phyloP scores from a whole-genome alignment of 1,139 yeast species.

The Hemisphaericaspora xylanilytica region DNA sequence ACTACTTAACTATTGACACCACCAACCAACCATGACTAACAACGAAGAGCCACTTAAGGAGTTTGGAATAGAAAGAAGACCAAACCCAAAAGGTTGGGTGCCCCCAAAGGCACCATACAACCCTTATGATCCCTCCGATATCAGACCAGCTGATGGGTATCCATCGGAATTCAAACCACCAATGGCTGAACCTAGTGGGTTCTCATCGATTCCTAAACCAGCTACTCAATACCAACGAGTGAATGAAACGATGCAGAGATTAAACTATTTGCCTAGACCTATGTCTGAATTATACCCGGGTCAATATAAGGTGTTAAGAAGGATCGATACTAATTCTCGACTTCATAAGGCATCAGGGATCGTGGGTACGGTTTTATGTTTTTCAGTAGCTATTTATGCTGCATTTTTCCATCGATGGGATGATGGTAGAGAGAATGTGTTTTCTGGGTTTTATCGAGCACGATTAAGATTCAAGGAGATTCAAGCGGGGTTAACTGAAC shows the following conservation, averaged over 20 bases:
- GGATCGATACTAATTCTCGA: constrained; percentile 53
- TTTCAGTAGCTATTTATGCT: constrained; percentile 51
- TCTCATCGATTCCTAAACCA: constrained; percentile 63
- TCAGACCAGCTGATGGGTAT: constrained; percentile 78
- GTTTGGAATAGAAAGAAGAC: constrained; percentile 45
- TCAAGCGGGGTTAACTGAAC: constrained; percentile 55
- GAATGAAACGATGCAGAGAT: constrained; percentile 67
- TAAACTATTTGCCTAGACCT: constrained; percentile 81
- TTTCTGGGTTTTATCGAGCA: constrained; percentile 60
- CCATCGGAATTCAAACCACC: constrained; percentile 75
- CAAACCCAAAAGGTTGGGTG: constrained; percentile 81
- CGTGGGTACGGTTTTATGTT: constrained; percentile 49
- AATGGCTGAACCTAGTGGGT: constrained; percentile 50
- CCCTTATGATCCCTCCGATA: constrained; percentile 77
- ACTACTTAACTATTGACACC: too few relatives aligned
- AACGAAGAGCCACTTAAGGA: constrained; percentile 6
- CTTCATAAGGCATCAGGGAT: constrained; percentile 56
- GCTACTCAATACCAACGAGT: constrained; percentile 70
- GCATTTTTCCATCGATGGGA: constrained; percentile 82
- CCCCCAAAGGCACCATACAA: constrained; percentile 83
- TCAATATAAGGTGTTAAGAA: constrained; percentile 67
- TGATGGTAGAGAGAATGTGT: constrained; percentile 75
- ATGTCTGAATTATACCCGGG: constrained; percentile 73
- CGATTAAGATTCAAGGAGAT: constrained; percentile 31
- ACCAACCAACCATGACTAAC: not conserved